Evolutionary conservation across 345 rosid species (phyloP).

Genomic region (Erysimum cheiranthoides): DNA sequence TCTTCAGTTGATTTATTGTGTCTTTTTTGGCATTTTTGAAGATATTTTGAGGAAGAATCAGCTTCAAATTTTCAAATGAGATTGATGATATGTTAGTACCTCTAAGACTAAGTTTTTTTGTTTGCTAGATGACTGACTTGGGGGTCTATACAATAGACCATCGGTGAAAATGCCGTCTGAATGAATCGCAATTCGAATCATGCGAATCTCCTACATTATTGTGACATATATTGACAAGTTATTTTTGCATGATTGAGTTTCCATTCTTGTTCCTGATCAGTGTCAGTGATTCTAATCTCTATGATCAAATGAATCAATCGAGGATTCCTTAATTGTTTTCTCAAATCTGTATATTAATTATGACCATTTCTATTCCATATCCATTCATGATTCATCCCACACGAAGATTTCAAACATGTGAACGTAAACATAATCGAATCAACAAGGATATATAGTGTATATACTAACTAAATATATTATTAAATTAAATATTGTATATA

Average conservation of each 20-base stretch:
- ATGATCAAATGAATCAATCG: not conserved
- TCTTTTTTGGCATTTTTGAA: no score
- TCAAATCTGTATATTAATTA: not conserved
- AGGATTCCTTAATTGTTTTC: slow-evolving; percentile 3
- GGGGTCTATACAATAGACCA: not conserved
- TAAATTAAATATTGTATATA: not conserved
- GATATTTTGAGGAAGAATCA: no score
- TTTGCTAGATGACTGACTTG: no score
- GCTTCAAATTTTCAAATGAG: no score
- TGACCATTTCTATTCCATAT: not conserved
- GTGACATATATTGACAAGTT: not conserved
- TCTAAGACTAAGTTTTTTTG: no score
- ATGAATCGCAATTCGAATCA: not conserved
- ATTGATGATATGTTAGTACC: no score
- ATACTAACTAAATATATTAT: not conserved
- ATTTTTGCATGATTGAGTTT: not conserved
- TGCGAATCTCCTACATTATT: not conserved
- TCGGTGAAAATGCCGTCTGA: not conserved
- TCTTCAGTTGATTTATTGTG: no score
- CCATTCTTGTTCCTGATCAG: not conserved
- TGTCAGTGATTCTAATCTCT: not conserved
- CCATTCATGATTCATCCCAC: not conserved
- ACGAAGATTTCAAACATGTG: not conserved
- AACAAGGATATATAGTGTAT: not conserved
- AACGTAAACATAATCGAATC: slow-evolving; percentile 1